Conservation (phyloP, 805 yeast species). For the Schwanniomyces yamadae region DNA sequence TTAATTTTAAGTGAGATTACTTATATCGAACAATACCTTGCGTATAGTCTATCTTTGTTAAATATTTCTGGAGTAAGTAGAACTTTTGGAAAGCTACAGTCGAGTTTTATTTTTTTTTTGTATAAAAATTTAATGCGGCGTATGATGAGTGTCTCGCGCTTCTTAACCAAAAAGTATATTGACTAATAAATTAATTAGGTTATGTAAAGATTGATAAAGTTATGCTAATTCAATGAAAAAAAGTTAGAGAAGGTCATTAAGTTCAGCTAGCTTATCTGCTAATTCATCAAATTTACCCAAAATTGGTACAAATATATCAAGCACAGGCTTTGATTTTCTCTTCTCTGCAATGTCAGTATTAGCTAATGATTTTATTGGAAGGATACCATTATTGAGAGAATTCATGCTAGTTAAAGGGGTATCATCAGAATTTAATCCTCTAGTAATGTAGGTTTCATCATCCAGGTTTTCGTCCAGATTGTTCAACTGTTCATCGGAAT, state of each 20-base stretch:
- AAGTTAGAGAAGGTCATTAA: constrained; percentile 21
- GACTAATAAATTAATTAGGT: neutral
- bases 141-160: constrained; percentile 1
- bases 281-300: constrained; percentile 47
- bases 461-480: constrained; percentile 1
- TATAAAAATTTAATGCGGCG: constrained; percentile 1
- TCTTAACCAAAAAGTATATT: no score
- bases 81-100: no score
- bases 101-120: neutral
- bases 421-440: constrained; percentile 8
- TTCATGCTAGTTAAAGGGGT: constrained; percentile 41
- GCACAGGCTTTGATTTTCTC: constrained; percentile 38
- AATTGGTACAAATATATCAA: constrained; percentile 57
- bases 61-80: no score
- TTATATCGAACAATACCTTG: no score
- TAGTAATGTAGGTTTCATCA: neutral
- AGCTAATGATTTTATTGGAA: constrained; percentile 17
- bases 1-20: no score
- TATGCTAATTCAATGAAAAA: neutral
- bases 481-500: neutral
- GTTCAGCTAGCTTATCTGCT: constrained; percentile 41
- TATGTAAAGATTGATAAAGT: neutral
- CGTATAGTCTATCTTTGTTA: no score
- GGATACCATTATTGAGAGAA: constrained; percentile 19
- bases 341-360: constrained; percentile 36